Conservation (phyloP, 1,284 basidiomycete species). For the Laetiporus sulphureus region DNA sequence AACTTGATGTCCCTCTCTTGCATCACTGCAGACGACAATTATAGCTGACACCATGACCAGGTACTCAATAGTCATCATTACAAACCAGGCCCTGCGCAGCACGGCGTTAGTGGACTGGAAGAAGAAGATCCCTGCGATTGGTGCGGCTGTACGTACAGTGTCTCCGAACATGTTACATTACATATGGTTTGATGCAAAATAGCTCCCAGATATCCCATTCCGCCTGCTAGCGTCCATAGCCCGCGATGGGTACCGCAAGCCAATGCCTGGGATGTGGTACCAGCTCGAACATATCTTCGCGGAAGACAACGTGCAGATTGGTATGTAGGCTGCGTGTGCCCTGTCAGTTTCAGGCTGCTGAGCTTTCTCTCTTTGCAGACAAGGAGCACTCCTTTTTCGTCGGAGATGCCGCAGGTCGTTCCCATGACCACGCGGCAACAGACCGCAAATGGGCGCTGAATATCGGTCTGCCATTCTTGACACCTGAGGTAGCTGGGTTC, state of each 20-base stretch:
- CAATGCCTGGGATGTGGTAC: slow-evolving; percentile 84
- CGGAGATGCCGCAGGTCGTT: slow-evolving; percentile 86
- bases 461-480: slow-evolving; percentile 63
- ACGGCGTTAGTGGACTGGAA: slow-evolving; percentile 56
- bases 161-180: not conserved
- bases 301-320: slow-evolving; percentile 55
- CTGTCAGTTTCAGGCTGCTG: not conserved
- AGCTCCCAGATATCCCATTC: slow-evolving; percentile 76
- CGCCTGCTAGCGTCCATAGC: slow-evolving; percentile 73
- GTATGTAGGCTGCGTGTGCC: slow-evolving; percentile 31
- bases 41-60: too few species aligned
- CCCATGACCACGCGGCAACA: slow-evolving; percentile 67
- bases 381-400: slow-evolving; percentile 67
- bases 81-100: slow-evolving; percentile 68
- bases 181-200: not conserved
- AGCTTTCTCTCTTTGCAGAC: slow-evolving; percentile 39
- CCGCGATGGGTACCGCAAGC: slow-evolving; percentile 81
- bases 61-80: slow-evolving; percentile 71
- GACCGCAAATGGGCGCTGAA: slow-evolving; percentile 87
- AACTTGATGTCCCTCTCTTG: too few species aligned
- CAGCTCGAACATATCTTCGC: slow-evolving; percentile 58
- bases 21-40: too few species aligned
- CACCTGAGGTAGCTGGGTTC: slow-evolving; percentile 44
- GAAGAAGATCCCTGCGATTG: slow-evolving; percentile 66
- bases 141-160: slow-evolving; percentile 55